These are phyloP conservation scores for Globisporangium cederbergense DNA, from an alignment of 352 stramenopile species.

Conservation along the genomic window DNA sequence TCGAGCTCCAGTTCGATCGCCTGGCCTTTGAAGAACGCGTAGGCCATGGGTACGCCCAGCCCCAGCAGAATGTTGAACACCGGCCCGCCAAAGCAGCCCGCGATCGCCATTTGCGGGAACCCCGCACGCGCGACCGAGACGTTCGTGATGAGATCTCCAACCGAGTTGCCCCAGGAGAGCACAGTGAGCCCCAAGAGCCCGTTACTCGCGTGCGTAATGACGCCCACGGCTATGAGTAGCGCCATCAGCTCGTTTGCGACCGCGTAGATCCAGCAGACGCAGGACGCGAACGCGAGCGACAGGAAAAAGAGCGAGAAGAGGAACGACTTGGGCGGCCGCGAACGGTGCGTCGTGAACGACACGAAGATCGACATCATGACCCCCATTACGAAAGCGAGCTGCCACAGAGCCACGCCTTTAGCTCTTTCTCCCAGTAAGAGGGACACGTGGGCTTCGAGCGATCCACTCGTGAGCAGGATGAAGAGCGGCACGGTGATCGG, in stretches of 20 bases:
- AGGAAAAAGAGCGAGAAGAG: constrained; percentile 55
- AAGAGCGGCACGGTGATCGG: constrained; percentile 84
- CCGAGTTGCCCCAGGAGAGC: constrained; percentile 81
- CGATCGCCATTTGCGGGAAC: constrained; percentile 84
- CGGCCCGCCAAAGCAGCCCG: constrained; percentile 76
- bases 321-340: constrained; percentile 45
- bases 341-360: constrained; percentile 65
- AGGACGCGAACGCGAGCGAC: constrained; percentile 71
- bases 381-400: constrained; percentile 28
- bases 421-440: constrained; percentile 21
- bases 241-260: constrained; percentile 86
- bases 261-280: constrained; percentile 91
- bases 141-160: constrained; percentile 82
- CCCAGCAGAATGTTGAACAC: constrained; percentile 85
- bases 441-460: constrained; percentile 10
- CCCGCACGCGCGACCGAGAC: constrained; percentile 77
- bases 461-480: constrained; percentile 60
- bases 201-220: constrained; percentile 73
- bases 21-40: constrained; percentile 46
- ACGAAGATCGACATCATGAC: constrained; percentile 53
- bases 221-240: constrained; percentile 67
- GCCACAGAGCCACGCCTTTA: constrained; percentile 36
- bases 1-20: constrained; percentile 50
- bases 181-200: constrained; percentile 78
- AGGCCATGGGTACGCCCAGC: constrained; percentile 67